Base-by-base conservation (phyloP, 2,329 filamentous ascomycete species). In the Sphaerostilbella broomeana region DNA sequence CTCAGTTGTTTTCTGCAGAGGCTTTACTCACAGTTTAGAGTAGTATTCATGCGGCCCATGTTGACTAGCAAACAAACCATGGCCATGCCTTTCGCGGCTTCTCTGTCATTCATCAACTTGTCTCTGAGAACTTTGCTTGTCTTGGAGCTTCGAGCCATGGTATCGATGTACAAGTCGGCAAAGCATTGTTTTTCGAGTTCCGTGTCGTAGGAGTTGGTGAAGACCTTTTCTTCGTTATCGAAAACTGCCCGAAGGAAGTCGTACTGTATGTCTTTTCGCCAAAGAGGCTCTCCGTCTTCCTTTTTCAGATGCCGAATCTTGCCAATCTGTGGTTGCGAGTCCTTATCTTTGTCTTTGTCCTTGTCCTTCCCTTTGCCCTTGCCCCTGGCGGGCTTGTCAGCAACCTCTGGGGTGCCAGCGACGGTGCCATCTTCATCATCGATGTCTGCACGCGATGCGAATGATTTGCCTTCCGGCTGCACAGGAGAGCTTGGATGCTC, bases 1-100 rank as follows among this genome's bases (percentile, higher is more conserved):
- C 13, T 16, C 7, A 9, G 15, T 20, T 25, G 8, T 44, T 13
- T 7, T 41, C 53, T 49, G 44, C 38, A 40, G 16, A 33, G 22
- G 40, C 16, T 21, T 32, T 39, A 62, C 79, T 58, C 69, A 95
- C 89, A 97, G 58, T 98, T 98, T 33, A 98, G 71, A 0, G 92
- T 98, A 2, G 92, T 98, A 63, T 98, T 98, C 92, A 98, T 98
- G 47, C 92, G 77, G 43, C 92, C 92, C 48, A 98, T 86, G 57
- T 98, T 98, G 60, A 98, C 92, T 53, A 98, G 68, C 49, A 98
- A 69, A 63, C 92, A 98, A 43, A 98, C 90, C 92, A 98, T 98
- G 38, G 92, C 92, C 92, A 98, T 98, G 56, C 87, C 90, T 61
- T 95, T 88, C 24, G 90, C 92, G 16, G 89, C 89, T 48, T 87